Evolutionary conservation across 2,329 filamentous ascomycete genomes (phyloP).

Genomic region (Alternaria longipes): DNA sequence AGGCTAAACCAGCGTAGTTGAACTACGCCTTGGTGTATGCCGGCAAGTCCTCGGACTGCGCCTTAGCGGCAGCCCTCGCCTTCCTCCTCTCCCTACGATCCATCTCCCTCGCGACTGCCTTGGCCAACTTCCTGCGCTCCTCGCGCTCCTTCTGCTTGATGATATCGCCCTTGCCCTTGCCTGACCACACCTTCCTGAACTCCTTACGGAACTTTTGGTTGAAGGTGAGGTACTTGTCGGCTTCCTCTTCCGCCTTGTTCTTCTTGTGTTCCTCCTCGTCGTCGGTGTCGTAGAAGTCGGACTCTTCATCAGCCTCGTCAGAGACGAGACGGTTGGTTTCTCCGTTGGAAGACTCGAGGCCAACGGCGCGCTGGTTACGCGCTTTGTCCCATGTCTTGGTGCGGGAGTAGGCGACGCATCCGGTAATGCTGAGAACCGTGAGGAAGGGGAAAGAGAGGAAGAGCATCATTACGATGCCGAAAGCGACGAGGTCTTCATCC

Average conservation of each 20-base stretch:
- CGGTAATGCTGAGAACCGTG: conserved; percentile 33
- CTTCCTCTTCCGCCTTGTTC: conserved; percentile 42
- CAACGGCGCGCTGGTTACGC: conserved; percentile 35
- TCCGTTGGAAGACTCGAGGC: conserved; percentile 29
- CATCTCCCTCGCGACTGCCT: conserved; percentile 43
- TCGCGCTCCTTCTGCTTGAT: conserved; percentile 42
- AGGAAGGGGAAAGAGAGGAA: conserved; percentile 38
- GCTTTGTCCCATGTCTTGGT: conserved; percentile 45
- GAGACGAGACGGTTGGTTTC: conserved; percentile 29
- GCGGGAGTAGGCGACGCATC: conserved; percentile 40
- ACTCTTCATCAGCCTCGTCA: conserved; percentile 24
- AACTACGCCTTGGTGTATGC: conserved; percentile 36
- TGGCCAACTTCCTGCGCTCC: conserved; percentile 44
- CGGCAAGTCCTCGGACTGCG: conserved; percentile 30
- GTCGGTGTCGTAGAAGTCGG: conserved; percentile 43
- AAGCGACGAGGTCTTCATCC: conserved; percentile 42
- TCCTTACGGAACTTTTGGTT: conserved; percentile 45
- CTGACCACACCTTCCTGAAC: conserved; percentile 41
- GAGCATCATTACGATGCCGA: conserved; percentile 35
- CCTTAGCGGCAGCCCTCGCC: conserved; percentile 33
- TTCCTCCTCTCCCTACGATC: conserved; percentile 38
- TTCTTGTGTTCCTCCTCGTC: conserved; percentile 41
- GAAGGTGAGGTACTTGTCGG: conserved; percentile 40
- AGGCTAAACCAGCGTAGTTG: not conserved
- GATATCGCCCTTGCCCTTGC: conserved; percentile 37